Evolutionary conservation across 495 filamentous ascomycete genomes (phyloP), one percentile per base, ranked within the genome.

Genomic region (Copromyces sp.): DNA sequence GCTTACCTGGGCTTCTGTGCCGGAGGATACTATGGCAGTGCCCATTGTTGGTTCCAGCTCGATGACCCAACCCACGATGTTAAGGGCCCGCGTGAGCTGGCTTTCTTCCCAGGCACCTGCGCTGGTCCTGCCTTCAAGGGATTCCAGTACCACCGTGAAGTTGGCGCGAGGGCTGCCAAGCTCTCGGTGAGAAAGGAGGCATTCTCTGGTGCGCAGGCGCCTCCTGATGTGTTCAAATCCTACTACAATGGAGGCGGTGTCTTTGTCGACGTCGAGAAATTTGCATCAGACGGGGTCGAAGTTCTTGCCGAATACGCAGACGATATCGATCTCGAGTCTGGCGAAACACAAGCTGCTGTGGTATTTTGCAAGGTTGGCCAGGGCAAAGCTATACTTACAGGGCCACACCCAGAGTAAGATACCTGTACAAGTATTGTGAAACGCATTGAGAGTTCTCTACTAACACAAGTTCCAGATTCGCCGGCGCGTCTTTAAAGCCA

Each of bases 181-280:
- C 74, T 99, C 24, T 83, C 83, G 72, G 90, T 95, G 39, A 83
- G 87, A 37, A 91, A 90, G 77, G 84, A 82, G 12, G 84, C 83
- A 1, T 87, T 95, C 71, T 78, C 80, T n/a, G 77, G 79, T 14
- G 84, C 81, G 1, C 79, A 78, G 24, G 74, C 82, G n/a, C 80
- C 92, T 8, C 91, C 89, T 1, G 85, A 89, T 3, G 83, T 81
- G 0, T 94, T 98, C 75, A 84, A 84, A 61, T 90, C 88, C 12
- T 99, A 99, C 78, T 97, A 95, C 79, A 99, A 99, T 80, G 95
- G 95, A 4, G 95, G 95, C 3, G 94, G 96, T 11, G 90, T 96
- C n/a, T 99, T 97, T 84, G 91, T 96, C 11, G 90, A 95, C 82
- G 91, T 92, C 20, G 85, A 86, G 2, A 84, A 86, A 68, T 85